Evolutionary conservation across 345 rosid genomes (phyloP).

Genomic region (Murraya paniculata): DNA sequence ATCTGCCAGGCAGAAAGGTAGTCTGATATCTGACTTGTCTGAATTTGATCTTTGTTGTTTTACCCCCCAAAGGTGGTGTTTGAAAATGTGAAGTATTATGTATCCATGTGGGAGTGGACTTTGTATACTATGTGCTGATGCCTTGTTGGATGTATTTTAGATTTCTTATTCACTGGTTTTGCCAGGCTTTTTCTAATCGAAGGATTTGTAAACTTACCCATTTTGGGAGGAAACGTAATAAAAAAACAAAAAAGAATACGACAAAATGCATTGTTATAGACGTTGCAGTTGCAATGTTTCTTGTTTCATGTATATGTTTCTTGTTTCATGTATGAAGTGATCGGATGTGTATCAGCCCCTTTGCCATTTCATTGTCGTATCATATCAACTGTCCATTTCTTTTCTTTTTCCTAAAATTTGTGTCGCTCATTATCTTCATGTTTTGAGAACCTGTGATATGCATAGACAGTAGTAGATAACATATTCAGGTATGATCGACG

Average conservation of each 20-base stretch:
- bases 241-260: neutral
- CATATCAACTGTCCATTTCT: no score
- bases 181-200: neutral
- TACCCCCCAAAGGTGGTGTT: conserved; percentile 4
- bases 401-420: no score
- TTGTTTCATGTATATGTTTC: neutral
- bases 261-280: conserved; percentile 1
- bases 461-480: no score
- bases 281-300: neutral
- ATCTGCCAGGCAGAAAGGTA: neutral
- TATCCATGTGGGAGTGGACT: conserved; percentile 3
- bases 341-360: neutral
- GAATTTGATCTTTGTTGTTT: neutral
- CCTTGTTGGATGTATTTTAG: conserved; percentile 15
- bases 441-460: no score
- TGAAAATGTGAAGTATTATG: conserved; percentile 4
- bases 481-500: no score
- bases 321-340: neutral
- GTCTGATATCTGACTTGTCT: conserved; percentile 8
- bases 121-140: conserved; percentile 8
- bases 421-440: no score
- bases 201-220: conserved; percentile 20
- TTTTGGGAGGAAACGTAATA: conserved; percentile 8
- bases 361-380: neutral
- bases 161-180: conserved; percentile 6